Evolutionary conservation across 1,284 basidiomycete species (phyloP), one percentile per base, ranked within the genome.

Genomic region (Trametes versicolor): DNA sequence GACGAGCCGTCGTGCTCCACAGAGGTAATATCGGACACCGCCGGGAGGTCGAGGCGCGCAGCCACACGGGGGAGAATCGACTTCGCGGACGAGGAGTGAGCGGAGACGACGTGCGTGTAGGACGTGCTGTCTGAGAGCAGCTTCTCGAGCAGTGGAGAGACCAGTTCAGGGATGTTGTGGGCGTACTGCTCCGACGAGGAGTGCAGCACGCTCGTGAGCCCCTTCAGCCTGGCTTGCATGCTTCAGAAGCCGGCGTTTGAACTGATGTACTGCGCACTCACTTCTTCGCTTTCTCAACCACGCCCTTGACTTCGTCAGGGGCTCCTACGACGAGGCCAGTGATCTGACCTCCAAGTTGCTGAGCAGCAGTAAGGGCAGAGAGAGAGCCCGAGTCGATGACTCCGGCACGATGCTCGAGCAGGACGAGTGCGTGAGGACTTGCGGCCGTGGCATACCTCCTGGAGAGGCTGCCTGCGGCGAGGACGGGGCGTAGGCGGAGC

Each of bases 11-110:
- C 91, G 73, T 99, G 91, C 53, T 88, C 87, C 73, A 98, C 80
- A 19, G 90, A 91, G 10, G 86, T 94, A 71, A 99, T 91, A 80
- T 99, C 98, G 58, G 96, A 96, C 68, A 99, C 88, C 71, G 90
- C 87, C 12, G 94, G 93, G 32, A 91, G 87, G 78, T 97, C 92
- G 47, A 99, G 88, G 64, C 84, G 84, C 23, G 95, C 97, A 5
- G 96, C 94, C 27, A 97, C 90, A 72, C 98, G 94, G 48, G 98
- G 97, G 70, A 94, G 85, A 70, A 92, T 79, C 70, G 90, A 89
- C 77, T 91, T 90, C 52, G 88, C 89, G n/a, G 87, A 81, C 2
- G 91, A 89, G 9, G 90, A 90, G 77, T 93, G 91, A n/a, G 89
- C 86, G 13, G 87, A 89, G 64, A 98, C 92, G 71, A 99, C 85